Conservation (phyloP, 2,329 filamentous ascomycete species). For the Exophiala mesophila region DNA sequence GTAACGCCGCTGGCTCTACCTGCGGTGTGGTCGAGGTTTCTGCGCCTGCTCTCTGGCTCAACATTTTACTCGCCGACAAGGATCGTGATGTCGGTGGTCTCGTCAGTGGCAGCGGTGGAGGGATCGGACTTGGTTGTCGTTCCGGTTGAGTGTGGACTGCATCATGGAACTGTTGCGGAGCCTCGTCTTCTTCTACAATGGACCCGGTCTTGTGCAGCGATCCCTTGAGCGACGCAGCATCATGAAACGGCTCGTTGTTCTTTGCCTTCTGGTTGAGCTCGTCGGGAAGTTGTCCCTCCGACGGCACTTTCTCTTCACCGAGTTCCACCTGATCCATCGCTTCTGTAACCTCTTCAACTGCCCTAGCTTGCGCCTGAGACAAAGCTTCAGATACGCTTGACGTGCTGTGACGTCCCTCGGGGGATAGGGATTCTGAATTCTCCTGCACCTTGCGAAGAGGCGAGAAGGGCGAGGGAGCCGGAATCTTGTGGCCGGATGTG, state of each 20-base stretch:
- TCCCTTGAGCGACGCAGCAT: background rate
- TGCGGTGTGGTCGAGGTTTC: background rate
- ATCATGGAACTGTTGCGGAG: constrained; percentile 13
- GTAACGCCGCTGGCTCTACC: background rate
- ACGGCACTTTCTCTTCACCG: background rate
- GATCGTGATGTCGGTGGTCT: constrained; percentile 3
- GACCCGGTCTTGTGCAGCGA: background rate
- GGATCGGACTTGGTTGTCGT: constrained; percentile 3
- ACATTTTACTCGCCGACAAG: constrained; percentile 1
- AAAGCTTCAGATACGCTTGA: constrained; percentile 23
- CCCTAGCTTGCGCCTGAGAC: constrained; percentile 22
- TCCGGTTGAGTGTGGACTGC: constrained; percentile 9
- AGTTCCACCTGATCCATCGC: constrained; percentile 22
- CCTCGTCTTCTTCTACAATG: background rate
- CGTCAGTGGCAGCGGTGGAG: constrained; percentile 1
- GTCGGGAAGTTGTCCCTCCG: background rate
- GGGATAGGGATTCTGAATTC: constrained; percentile 10
- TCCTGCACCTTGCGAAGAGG: constrained; percentile 19
- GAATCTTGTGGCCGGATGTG: constrained; percentile 8
- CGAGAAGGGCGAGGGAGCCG: constrained; percentile 16
- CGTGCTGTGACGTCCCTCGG: constrained; percentile 10
- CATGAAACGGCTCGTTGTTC: background rate
- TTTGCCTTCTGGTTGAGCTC: background rate
- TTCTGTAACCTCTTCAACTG: constrained; percentile 21
- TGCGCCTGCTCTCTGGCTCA: background rate